Percentiles rank a stretch among this genome's conserved stretches.
These are phyloP conservation scores for Epichloe uncinata DNA, from an alignment of 2,329 filamentous ascomycete genomes.

Conservation along the genomic window DNA sequence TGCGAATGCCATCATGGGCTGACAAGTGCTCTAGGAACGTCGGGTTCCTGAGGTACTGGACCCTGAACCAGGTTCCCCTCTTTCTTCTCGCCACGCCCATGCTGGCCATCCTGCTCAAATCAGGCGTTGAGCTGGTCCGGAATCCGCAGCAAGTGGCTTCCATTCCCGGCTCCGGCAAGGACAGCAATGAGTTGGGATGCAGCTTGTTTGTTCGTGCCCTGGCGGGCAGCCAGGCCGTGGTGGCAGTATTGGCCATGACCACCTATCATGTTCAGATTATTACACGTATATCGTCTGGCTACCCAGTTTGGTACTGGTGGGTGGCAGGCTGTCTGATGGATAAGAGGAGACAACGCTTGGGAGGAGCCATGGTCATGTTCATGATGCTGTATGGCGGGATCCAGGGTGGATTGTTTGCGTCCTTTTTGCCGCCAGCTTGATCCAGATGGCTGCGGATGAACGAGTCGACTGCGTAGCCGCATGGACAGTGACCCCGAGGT, in stretches of 20 bases:
- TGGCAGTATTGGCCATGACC: slow-evolving; percentile 59
- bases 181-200: slow-evolving; percentile 1
- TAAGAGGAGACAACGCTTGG: slow-evolving; percentile 18
- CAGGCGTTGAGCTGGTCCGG: slow-evolving; percentile 33
- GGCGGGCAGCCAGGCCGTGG: slow-evolving; percentile 57
- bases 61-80: slow-evolving; percentile 66
- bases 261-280: slow-evolving; percentile 92
- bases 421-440: slow-evolving; percentile 73
- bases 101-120: slow-evolving; percentile 47
- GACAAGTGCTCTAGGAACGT: slow-evolving; percentile 50
- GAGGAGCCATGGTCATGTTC: slow-evolving; percentile 39
- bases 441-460: background rate
- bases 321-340: slow-evolving; percentile 40
- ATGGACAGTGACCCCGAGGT: too few species aligned
- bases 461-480: background rate
- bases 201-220: slow-evolving; percentile 37
- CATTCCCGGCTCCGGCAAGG: background rate
- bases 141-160: slow-evolving; percentile 7
- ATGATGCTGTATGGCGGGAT: slow-evolving; percentile 77
- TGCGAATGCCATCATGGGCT: background rate
- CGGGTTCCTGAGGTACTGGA: slow-evolving; percentile 88
- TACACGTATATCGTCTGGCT: slow-evolving; percentile 75
- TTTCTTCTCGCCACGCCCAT: slow-evolving; percentile 76
- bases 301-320: slow-evolving; percentile 82
- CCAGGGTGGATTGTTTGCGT: slow-evolving; percentile 74